phyloP scores from a whole-genome alignment of 2,329 filamentous ascomycete species.

The Penicillium sp. region DNA sequence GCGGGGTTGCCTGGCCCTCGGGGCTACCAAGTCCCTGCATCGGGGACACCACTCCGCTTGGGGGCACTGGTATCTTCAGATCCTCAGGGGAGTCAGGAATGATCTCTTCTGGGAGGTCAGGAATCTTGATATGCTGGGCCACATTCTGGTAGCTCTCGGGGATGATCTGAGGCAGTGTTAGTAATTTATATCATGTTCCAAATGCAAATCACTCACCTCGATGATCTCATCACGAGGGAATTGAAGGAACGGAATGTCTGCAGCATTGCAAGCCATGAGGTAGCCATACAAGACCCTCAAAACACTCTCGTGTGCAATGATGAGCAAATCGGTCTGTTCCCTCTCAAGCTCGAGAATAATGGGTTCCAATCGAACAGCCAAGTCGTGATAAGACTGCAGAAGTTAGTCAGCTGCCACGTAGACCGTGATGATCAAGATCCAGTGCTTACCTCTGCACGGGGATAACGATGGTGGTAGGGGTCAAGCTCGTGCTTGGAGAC shows the following conservation, averaged over 20 bases:
- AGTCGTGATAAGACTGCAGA: conserved; percentile 87
- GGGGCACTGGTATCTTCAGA: conserved; percentile 74
- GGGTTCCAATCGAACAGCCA: conserved; percentile 95
- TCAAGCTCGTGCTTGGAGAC: conserved; percentile 90
- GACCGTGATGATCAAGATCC: neutral
- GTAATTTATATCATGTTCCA: neutral
- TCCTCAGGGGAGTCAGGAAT: conserved; percentile 79
- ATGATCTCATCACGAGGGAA: conserved; percentile 98
- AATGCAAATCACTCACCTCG: conserved; percentile 57
- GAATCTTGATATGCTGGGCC: conserved; percentile 86
- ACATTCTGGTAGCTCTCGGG: conserved; percentile 97
- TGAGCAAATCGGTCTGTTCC: conserved; percentile 95
- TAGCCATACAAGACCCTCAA: conserved; percentile 95
- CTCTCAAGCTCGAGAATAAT: conserved; percentile 97
- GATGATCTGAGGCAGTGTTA: conserved; percentile 66
- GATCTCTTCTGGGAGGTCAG: conserved; percentile 64
- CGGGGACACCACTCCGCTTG: conserved; percentile 53
- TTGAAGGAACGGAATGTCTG: conserved; percentile 87
- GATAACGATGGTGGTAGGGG: conserved; percentile 96
- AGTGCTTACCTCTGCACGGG: conserved; percentile 76
- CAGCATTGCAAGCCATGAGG: conserved; percentile 96
- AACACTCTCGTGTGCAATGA: conserved; percentile 98
- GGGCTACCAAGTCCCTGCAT: conserved; percentile 45
- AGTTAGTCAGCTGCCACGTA: neutral
- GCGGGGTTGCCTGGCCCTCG: conserved; percentile 46